phyloP scores from a whole-genome alignment of 2,329 filamentous ascomycete species.

The Trichoderma sp. region DNA sequence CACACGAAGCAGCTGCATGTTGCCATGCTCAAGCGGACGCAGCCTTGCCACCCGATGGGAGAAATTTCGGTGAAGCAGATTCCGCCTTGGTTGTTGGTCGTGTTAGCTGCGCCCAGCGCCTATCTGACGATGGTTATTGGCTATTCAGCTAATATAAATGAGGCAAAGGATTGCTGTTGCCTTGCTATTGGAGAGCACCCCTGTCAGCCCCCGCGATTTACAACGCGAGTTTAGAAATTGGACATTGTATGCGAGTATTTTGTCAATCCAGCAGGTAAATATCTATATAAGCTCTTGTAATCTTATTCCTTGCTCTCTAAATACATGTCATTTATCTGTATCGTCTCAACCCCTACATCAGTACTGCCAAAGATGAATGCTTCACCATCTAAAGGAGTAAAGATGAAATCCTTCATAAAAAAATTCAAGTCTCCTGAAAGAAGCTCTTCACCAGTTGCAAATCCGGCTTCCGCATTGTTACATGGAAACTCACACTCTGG shows the following conservation, averaged over 20 bases:
- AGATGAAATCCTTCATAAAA: neutral
- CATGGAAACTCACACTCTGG: neutral
- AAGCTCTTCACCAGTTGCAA: neutral
- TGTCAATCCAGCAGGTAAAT: neutral
- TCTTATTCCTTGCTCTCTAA: neutral
- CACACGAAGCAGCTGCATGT: neutral
- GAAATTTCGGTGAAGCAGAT: neutral
- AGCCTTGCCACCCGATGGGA: neutral
- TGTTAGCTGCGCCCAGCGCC: neutral
- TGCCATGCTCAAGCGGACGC: neutral
- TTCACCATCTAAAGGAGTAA: neutral
- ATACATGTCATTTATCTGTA: neutral
- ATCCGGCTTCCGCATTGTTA: neutral
- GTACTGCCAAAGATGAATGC: neutral
- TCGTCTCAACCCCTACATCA: neutral
- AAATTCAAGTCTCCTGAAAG: neutral
- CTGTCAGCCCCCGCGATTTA: neutral
- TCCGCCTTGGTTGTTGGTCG: neutral
- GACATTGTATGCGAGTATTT: neutral
- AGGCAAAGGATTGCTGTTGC: neutral
- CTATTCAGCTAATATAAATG: neutral
- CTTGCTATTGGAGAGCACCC: neutral
- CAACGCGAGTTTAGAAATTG: neutral
- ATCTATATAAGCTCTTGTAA: neutral
- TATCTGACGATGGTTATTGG: neutral